Percentiles rank a stretch among this genome's conserved stretches.
These are phyloP conservation scores for Pichia sp. DNA, from an alignment of 1,139 yeast genomes.

Conservation along the genomic window DNA sequence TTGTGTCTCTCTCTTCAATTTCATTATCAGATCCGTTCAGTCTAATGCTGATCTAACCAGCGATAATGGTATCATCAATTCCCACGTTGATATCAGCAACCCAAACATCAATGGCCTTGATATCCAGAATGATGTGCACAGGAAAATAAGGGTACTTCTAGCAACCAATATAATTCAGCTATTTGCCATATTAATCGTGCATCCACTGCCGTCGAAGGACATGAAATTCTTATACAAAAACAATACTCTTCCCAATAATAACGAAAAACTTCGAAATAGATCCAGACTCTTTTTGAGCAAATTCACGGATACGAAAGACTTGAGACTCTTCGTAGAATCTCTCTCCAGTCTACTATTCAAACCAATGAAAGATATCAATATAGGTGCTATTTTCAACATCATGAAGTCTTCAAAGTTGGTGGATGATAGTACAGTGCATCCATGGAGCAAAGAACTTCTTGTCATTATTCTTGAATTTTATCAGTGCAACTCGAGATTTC, in stretches of 20 bases:
- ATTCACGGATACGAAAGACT: constrained; percentile 47
- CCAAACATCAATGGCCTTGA: constrained; percentile 23
- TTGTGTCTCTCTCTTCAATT: constrained; percentile 64
- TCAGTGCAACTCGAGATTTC: constrained; percentile 60
- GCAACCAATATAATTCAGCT: constrained; percentile 57
- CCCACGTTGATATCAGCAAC: not conserved
- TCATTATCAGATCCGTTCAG: constrained; percentile 30
- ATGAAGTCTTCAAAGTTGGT: constrained; percentile 23
- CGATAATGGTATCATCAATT: not conserved
- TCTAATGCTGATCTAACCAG: constrained; percentile 28
- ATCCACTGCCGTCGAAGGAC: constrained; percentile 54
- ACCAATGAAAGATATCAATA: constrained; percentile 28
- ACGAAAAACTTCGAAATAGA: constrained; percentile 35
- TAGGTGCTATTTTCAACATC: constrained; percentile 18
- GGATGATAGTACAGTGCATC: constrained; percentile 31
- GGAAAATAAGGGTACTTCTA: constrained; percentile 45
- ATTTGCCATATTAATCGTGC: constrained; percentile 53
- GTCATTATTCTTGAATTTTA: constrained; percentile 70
- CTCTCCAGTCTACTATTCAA: constrained; percentile 40
- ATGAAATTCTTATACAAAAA: constrained; percentile 36
- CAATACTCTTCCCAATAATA: constrained; percentile 15
- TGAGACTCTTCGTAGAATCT: constrained; percentile 39
- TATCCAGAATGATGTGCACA: constrained; percentile 24
- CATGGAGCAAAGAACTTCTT: constrained; percentile 49
- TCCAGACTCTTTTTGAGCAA: constrained; percentile 47